Conservation (phyloP, 73 alveolate genomes). For the Tetrahymena malaccensis region DNA sequence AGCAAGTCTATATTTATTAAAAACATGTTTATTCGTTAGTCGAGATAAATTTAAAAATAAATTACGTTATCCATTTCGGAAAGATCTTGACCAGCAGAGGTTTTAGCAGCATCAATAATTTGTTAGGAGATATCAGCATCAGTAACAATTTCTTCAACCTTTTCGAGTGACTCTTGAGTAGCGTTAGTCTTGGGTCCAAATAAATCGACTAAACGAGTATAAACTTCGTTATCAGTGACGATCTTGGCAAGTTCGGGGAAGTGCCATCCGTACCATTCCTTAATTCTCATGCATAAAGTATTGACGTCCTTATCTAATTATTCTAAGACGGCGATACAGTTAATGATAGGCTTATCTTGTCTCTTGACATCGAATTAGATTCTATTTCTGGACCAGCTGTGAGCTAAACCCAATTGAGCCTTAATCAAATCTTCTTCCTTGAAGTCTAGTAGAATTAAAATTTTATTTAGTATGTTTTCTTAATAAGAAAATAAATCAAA, state of each 20-base stretch:
- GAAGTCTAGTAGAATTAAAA: slow-evolving; percentile 38
- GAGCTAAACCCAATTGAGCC: slow-evolving; percentile 93
- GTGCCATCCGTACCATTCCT: slow-evolving; percentile 98
- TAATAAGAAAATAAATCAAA: neutral
- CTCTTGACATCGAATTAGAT: slow-evolving; percentile 91
- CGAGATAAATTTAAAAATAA: neutral
- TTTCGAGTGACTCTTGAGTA: slow-evolving; percentile 58
- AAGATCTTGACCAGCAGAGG: slow-evolving; percentile 89
- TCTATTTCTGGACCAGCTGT: slow-evolving; percentile 73
- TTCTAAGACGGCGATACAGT: slow-evolving; percentile 84
- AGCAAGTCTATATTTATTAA: slow-evolving; percentile 40
- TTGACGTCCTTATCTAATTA: slow-evolving; percentile 85
- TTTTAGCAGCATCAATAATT: slow-evolving; percentile 80
- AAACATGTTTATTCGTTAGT: neutral
- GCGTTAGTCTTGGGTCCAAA: slow-evolving; percentile 70
- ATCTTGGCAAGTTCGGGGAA: slow-evolving; percentile 92
- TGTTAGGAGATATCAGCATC: slow-evolving; percentile 85
- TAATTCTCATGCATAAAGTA: slow-evolving; percentile 90
- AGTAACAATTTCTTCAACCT: slow-evolving; percentile 66
- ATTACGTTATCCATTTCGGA: slow-evolving; percentile 58
- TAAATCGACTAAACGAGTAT: slow-evolving; percentile 66
- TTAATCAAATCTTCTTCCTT: slow-evolving; percentile 64
- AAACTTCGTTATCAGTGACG: slow-evolving; percentile 76
- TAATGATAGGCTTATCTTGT: slow-evolving; percentile 90
- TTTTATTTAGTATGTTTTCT: neutral